Conservation (phyloP, 768 basidiomycete species). For the Boletus patriciae region DNA sequence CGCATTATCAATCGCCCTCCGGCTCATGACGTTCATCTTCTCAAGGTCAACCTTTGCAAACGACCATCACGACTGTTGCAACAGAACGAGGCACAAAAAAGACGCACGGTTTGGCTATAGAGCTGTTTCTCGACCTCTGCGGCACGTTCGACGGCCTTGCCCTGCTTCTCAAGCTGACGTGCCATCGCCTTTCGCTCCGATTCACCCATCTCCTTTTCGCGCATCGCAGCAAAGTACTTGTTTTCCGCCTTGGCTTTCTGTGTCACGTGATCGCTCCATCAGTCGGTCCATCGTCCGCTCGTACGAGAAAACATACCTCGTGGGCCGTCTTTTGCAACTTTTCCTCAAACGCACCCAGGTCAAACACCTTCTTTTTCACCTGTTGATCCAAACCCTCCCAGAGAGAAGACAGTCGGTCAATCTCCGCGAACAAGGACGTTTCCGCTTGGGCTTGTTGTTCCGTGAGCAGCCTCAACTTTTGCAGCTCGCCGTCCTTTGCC, state of each 20-base stretch:
- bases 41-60: constrained; percentile 41
- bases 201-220: constrained; percentile 82
- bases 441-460: constrained; percentile 68
- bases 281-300: neutral
- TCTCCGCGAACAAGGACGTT: constrained; percentile 74
- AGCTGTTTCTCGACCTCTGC: constrained; percentile 64
- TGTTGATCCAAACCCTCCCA: constrained; percentile 86
- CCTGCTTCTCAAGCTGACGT: constrained; percentile 58
- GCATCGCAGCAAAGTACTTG: constrained; percentile 89
- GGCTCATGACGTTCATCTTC: constrained; percentile 41
- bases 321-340: constrained; percentile 59
- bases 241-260: constrained; percentile 97
- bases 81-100: neutral
- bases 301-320: constrained; percentile 54
- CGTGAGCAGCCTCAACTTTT: constrained; percentile 59
- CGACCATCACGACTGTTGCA: neutral
- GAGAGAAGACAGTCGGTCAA: constrained; percentile 81
- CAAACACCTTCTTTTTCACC: constrained; percentile 81
- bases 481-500: constrained; percentile 67
- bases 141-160: constrained; percentile 63
- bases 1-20: constrained; percentile 30
- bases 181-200: constrained; percentile 65
- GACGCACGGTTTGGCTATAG: constrained; percentile 56
- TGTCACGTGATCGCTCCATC: neutral
- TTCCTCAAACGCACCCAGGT: constrained; percentile 74